phyloP scores from a whole-genome alignment of 2,329 filamentous ascomycete genomes.

The Drechslerella coelobrocha region DNA sequence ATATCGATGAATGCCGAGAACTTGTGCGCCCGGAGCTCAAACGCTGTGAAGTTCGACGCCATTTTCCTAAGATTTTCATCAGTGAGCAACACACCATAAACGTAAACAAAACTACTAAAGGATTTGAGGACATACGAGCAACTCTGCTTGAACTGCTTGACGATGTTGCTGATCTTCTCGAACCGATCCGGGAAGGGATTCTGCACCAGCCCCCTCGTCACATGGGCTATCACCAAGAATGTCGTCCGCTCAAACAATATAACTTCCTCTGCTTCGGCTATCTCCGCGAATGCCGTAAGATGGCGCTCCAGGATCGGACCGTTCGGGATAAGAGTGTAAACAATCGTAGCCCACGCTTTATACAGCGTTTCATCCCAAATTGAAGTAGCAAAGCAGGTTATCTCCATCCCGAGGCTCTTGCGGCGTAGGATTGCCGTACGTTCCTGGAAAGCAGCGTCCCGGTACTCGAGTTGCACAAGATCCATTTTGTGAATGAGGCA shows the following conservation, averaged over 20 bases:
- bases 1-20: constrained; percentile 96
- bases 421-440: constrained; percentile 60
- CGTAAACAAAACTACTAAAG: neutral
- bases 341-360: constrained; percentile 97
- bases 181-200: constrained; percentile 94
- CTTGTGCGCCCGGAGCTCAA: constrained; percentile 58
- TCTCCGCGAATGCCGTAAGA: constrained; percentile 78
- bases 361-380: constrained; percentile 99
- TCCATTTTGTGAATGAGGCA: constrained; percentile 99
- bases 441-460: constrained; percentile 83
- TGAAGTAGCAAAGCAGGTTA: constrained; percentile 90
- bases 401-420: constrained; percentile 66
- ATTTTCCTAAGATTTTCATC: constrained; percentile 60
- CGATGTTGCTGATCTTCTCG: constrained; percentile 93
- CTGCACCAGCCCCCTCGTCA: constrained; percentile 76
- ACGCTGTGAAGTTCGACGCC: constrained; percentile 55
- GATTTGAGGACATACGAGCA: constrained; percentile 61
- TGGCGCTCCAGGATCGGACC: constrained; percentile 85
- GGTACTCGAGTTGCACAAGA: constrained; percentile 79
- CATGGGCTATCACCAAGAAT: constrained; percentile 93
- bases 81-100: constrained; percentile 58
- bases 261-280: constrained; percentile 91
- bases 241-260: constrained; percentile 94
- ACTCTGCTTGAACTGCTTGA: constrained; percentile 96
- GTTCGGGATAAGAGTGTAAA: constrained; percentile 97